phyloP scores from a whole-genome alignment of 2,329 filamentous ascomycete species.

The Talaromyces islandicus region DNA sequence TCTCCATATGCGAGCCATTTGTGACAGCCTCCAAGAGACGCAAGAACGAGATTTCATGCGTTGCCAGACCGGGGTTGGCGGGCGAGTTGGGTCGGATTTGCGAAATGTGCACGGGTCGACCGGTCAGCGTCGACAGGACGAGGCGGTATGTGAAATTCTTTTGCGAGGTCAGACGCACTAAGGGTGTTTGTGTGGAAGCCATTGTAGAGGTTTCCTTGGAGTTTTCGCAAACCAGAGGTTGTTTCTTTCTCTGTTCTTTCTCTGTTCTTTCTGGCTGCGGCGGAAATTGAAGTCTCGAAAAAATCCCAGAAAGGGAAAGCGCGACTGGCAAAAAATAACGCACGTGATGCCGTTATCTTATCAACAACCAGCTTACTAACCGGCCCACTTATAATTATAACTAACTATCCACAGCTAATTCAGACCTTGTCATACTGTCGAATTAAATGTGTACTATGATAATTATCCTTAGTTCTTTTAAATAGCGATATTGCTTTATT shows the following conservation, averaged over 20 bases:
- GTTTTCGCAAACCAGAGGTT: constrained; percentile 17
- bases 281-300: neutral
- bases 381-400: no score
- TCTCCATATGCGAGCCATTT: constrained; percentile 91
- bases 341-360: constrained; percentile 19
- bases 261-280: constrained; percentile 4
- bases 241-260: neutral
- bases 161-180: constrained; percentile 75
- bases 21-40: constrained; percentile 91
- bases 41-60: constrained; percentile 91
- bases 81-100: constrained; percentile 85
- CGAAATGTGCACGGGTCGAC: constrained; percentile 82
- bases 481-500: neutral
- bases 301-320: constrained; percentile 25
- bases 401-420: no score
- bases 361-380: neutral
- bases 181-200: constrained; percentile 39
- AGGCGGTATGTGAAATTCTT: constrained; percentile 77
- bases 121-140: constrained; percentile 84
- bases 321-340: neutral
- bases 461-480: neutral
- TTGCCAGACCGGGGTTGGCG: constrained; percentile 79
- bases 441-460: neutral
- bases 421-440: no score
- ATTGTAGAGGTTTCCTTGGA: constrained; percentile 17